These are phyloP conservation scores for Cerioporus squamosus DNA, from an alignment of 1,284 basidiomycete genomes.

Conservation along the genomic window DNA sequence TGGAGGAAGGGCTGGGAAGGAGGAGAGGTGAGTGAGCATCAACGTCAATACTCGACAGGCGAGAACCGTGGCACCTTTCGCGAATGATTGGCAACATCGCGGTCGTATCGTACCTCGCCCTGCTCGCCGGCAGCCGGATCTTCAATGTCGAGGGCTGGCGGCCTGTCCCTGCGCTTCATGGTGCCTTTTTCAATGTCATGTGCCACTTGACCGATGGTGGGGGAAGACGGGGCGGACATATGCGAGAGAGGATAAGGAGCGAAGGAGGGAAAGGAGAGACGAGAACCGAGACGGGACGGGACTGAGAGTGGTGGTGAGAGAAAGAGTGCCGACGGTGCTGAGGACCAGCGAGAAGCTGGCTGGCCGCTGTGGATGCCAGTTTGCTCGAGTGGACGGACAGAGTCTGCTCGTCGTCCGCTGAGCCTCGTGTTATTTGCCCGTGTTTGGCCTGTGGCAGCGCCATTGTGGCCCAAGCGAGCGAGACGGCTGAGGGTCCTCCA, in stretches of 20 bases:
- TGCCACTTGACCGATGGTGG: constrained; percentile 31
- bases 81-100: constrained; percentile 29
- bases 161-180: constrained; percentile 40
- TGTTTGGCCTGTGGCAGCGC: constrained; percentile 23
- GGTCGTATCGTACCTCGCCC: constrained; percentile 33
- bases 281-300: constrained; percentile 21
- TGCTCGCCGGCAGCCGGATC: constrained; percentile 30
- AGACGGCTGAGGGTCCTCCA: too few relatives aligned
- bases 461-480: constrained; percentile 14
- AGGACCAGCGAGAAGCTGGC: constrained; percentile 24
- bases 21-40: constrained; percentile 1
- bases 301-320: constrained; percentile 19
- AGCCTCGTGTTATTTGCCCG: constrained; percentile 29
- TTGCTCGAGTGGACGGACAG: constrained; percentile 19
- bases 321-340: constrained; percentile 14
- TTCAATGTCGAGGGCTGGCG: constrained; percentile 40
- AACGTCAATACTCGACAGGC: background rate
- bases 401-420: constrained; percentile 19
- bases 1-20: constrained; percentile 42
- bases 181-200: constrained; percentile 38
- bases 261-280: constrained; percentile 38
- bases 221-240: constrained; percentile 39
- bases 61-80: constrained; percentile 28
- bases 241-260: constrained; percentile 38
- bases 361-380: constrained; percentile 31